phyloP scores from a whole-genome alignment of 768 basidiomycete species.

The Mycena belliarum region DNA sequence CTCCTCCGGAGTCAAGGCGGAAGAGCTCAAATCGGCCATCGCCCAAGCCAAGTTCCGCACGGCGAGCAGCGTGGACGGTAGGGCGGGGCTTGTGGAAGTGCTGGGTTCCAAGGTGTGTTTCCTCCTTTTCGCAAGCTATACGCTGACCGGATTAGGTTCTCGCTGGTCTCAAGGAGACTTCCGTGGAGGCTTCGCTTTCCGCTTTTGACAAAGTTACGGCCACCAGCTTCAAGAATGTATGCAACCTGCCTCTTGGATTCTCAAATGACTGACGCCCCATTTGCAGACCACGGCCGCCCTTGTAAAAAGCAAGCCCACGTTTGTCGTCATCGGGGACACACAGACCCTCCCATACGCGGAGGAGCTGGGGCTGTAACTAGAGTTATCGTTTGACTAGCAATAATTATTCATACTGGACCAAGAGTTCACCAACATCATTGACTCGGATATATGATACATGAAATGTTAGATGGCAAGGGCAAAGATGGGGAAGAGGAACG shows the following conservation, averaged over 20 bases:
- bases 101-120: slow-evolving; percentile 64
- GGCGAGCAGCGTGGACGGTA: slow-evolving; percentile 67
- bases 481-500: neutral
- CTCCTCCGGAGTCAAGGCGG: slow-evolving; percentile 60
- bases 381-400: slow-evolving; percentile 5
- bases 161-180: slow-evolving; percentile 50
- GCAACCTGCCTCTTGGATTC: slow-evolving; percentile 19
- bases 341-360: slow-evolving; percentile 78
- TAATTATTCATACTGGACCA: slow-evolving; percentile 11
- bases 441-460: slow-evolving; percentile 13
- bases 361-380: slow-evolving; percentile 72
- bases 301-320: slow-evolving; percentile 79
- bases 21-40: slow-evolving; percentile 78
- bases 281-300: slow-evolving; percentile 64
- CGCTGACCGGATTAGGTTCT: slow-evolving; percentile 52
- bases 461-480: slow-evolving; percentile 11
- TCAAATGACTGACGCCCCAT: neutral
- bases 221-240: slow-evolving; percentile 70
- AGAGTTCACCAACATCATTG: slow-evolving; percentile 7
- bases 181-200: slow-evolving; percentile 63
- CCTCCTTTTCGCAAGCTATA: neutral
- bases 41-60: slow-evolving; percentile 87
- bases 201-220: slow-evolving; percentile 71
- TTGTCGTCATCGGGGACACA: slow-evolving; percentile 82
- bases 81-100: slow-evolving; percentile 63